Evolutionary conservation across 2,329 filamentous ascomycete species (phyloP), one percentile per base, ranked within the genome.

Genomic region (Colletotrichum sp.): DNA sequence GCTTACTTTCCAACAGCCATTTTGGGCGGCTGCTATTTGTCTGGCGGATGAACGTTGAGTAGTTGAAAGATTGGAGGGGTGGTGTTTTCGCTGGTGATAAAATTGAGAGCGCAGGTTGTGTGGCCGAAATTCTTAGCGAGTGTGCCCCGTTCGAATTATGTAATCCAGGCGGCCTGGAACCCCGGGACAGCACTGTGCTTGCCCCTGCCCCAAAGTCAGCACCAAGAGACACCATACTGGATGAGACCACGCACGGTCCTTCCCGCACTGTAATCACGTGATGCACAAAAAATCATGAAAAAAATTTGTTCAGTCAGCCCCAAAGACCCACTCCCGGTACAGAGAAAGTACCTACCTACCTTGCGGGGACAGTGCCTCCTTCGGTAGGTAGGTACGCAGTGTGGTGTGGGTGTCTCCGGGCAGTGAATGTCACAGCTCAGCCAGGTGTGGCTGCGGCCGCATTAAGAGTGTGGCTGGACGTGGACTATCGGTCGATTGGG

Each of bases 1-100:
- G 79, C 89, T 85, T 86, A 90, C 89, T 90, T 90, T 88, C 89
- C 89, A 87, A 90, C 89, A 86, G 89, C 89, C 89, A 90, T 90
- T 84, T 85, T 90, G 88, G 69, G 56, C 69, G 69, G 88, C 85
- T 87, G 87, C 85, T 86, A 84, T 83, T 84, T 84, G 82, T 87
- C 84, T 84, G 83, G 82, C 82, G 80, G 81, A 82, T 82, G 85
- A 85, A 84, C 83, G 83, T 82, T 83, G 84, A 82, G 84, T 86
- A 81, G 81, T 85, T 84, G 82, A 82, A 83, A 83, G 80, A 80
- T 81, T 83, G 82, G 84, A 85, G 83, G 82, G 82, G 81, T 80
- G 82, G 83, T 73, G 43, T 83, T 77, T 83, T 85, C 67, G 62
- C 61, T 78, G 77, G 61, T 79, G 80, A 78, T 80, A 79, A 81